Base-by-base conservation (phyloP, 352 stramenopile genomes). In the Phytophthora pluvialis region DNA sequence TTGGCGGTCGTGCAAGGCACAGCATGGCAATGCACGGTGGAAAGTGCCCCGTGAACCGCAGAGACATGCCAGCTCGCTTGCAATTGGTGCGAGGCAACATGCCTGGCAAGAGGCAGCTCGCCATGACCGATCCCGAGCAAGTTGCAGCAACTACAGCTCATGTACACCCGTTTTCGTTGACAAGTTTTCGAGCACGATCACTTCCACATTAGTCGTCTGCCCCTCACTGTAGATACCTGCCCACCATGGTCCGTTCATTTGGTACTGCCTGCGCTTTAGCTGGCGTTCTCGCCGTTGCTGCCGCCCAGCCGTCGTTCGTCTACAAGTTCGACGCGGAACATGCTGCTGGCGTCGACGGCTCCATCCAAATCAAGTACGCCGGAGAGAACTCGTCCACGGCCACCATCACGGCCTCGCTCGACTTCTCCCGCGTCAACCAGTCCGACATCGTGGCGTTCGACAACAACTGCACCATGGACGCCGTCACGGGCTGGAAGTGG, bases 401-500 rank as follows among this genome's bases (percentile, higher is more conserved):
- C 18, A 77, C 49, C 11, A 73, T 87, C 48, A 64, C 64, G 26
- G 70, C 64, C 3, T 26, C 63, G 7, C 64, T 87, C 32, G 75
- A 85, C 52, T 87, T 87, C 51, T 71, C 58, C 8, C 42, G 45
- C 3, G 55, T 83, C 10, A 44, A 73, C 45, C 59, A 70, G 31
- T 40, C 26, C 0, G 35, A 65, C 0, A 54, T 81, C 29, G 39
- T 43, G 18, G 54, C 70, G 4, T 62, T 72, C 16, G 78, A 85
- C 43, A 51, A 35, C 43, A 73, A 78, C 42, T 86, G 76, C 67
- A 76, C 68, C 5, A 46, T 56, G 4, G 47, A 43, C 21, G 38
- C 60, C n/a, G 70, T 84, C 11, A 79, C 59, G 38, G 42, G 46
- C 36, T 88, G 67, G 51, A 83, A 85, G 60, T 88, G 76, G 73